phyloP scores from a whole-genome alignment of 768 basidiomycete genomes.

The Termitomyces sp. region DNA sequence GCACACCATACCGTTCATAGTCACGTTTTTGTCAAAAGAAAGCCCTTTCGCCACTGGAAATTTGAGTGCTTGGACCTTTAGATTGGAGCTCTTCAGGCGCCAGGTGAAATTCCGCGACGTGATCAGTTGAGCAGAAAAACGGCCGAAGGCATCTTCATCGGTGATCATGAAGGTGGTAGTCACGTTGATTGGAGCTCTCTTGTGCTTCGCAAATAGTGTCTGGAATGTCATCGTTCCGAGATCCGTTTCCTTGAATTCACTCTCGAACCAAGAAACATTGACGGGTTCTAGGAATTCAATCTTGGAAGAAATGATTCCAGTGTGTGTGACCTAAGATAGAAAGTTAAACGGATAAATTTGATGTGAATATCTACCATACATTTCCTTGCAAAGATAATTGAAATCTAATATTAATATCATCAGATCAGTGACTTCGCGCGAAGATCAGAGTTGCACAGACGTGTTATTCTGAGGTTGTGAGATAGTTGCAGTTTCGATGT shows the following conservation, averaged over 20 bases:
- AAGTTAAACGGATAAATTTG: not conserved
- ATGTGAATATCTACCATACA: constrained; percentile 30
- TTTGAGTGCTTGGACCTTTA: constrained; percentile 63
- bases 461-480: constrained; percentile 52
- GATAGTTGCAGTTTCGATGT: constrained; percentile 53
- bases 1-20: constrained; percentile 45
- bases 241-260: constrained; percentile 41
- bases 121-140: constrained; percentile 63
- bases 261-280: constrained; percentile 56
- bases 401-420: constrained; percentile 42
- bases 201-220: constrained; percentile 46
- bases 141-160: constrained; percentile 56
- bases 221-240: constrained; percentile 56
- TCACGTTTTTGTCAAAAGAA: constrained; percentile 59
- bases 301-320: constrained; percentile 61
- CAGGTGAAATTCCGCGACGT: constrained; percentile 68
- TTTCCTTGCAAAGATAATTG: constrained; percentile 49
- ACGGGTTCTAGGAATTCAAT: constrained; percentile 61
- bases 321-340: constrained; percentile 53
- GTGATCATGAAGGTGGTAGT: constrained; percentile 55
- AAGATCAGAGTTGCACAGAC: constrained; percentile 34
- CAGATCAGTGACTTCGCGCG: not conserved
- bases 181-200: constrained; percentile 63
- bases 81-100: constrained; percentile 54
- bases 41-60: constrained; percentile 69